These are phyloP conservation scores for Phascolomyces articulosus DNA, from an alignment of 371 early-diverging fungal genomes.

Conservation along the genomic window DNA sequence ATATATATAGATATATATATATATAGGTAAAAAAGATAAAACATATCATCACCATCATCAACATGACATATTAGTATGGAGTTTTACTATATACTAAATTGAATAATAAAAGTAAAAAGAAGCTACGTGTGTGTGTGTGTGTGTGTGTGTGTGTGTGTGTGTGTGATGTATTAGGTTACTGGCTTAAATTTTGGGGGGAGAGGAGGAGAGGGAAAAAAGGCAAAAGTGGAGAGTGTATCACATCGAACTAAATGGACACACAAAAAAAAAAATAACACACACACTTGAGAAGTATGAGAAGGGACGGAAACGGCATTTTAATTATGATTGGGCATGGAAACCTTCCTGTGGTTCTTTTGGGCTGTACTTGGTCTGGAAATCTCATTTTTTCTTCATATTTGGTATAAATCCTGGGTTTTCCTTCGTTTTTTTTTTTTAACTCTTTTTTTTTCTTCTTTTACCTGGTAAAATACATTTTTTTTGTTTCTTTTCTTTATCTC, in stretches of 20 bases:
- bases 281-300: constrained; percentile 6
- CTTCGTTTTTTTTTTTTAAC: background rate
- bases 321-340: constrained; percentile 1
- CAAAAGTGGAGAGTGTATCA: background rate
- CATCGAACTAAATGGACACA: background rate
- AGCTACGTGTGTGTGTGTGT: background rate
- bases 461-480: background rate
- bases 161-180: no score
- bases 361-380: constrained; percentile 10
- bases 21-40: no score
- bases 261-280: background rate
- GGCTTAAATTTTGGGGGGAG: background rate
- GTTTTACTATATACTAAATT: no score
- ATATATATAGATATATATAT: no score
- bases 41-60: no score
- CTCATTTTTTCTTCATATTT: constrained; percentile 12
- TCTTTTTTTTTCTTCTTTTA: background rate
- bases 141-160: background rate
- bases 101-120: no score
- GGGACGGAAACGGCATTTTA: constrained; percentile 7
- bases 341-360: constrained; percentile 10
- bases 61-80: no score
- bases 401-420: constrained; percentile 4
- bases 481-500: constrained; percentile 4
- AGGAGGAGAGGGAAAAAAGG: background rate